These are phyloP conservation scores for Talaromyces borbonicus DNA, from an alignment of 495 filamentous ascomycete genomes.

Conservation along the genomic window DNA sequence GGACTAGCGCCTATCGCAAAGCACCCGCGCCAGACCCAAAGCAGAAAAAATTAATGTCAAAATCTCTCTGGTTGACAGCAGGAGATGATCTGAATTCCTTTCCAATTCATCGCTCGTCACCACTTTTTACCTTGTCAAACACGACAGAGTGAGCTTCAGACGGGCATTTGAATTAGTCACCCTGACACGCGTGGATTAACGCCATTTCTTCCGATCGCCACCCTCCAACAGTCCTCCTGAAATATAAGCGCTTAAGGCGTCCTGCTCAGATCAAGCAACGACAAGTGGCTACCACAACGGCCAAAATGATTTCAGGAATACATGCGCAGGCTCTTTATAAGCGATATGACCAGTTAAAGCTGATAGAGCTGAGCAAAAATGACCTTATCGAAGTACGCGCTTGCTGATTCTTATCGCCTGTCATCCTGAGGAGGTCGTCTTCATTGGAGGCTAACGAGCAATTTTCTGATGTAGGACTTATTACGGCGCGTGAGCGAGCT, in stretches of 20 bases:
- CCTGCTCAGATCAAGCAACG: neutral
- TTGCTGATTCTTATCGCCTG: constrained; percentile 5
- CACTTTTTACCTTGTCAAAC: neutral
- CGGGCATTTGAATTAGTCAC: too few relatives aligned
- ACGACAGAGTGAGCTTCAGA: neutral
- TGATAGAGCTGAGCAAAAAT: constrained; percentile 42
- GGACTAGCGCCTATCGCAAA: neutral
- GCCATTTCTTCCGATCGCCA: too few relatives aligned
- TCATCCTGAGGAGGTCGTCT: constrained; percentile 1
- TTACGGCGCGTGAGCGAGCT: constrained; percentile 37
- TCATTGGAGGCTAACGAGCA: neutral
- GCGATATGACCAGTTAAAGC: constrained; percentile 37
- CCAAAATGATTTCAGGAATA: constrained; percentile 17
- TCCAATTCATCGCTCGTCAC: constrained; percentile 1
- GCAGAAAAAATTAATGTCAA: constrained; percentile 6
- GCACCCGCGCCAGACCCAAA: constrained; percentile 8
- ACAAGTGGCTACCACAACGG: neutral
- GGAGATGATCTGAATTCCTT: neutral
- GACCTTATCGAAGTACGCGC: constrained; percentile 40
- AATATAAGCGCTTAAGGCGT: constrained; percentile 1
- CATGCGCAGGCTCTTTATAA: constrained; percentile 28
- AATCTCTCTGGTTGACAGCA: constrained; percentile 4
- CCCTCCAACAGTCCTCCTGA: neutral
- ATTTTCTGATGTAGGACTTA: constrained; percentile 29
- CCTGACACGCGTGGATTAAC: too few relatives aligned